These are phyloP conservation scores for Hericium coralloides DNA, from an alignment of 768 basidiomycete species.

Conservation along the genomic window DNA sequence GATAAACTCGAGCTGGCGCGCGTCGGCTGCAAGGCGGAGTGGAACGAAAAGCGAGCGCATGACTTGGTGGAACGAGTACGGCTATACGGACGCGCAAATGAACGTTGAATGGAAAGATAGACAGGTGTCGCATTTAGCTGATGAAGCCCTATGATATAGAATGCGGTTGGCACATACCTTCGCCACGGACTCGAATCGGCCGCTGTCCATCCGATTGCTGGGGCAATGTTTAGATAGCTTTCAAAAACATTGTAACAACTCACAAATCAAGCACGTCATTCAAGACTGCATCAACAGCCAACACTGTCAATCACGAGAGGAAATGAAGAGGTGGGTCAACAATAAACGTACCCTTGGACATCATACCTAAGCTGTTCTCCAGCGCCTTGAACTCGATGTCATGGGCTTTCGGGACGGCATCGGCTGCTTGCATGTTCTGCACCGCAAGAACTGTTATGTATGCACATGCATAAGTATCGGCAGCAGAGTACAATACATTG, in stretches of 20 bases:
- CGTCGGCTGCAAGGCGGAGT: slow-evolving; percentile 56
- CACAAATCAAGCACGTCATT: slow-evolving; percentile 80
- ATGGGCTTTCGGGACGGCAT: slow-evolving; percentile 63
- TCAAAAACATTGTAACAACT: slow-evolving; percentile 18
- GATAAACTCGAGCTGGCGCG: slow-evolving; percentile 55
- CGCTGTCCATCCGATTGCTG: slow-evolving; percentile 82
- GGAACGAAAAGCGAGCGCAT: slow-evolving; percentile 69
- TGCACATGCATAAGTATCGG: neutral
- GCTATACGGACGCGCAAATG: slow-evolving; percentile 26
- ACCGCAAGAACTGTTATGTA: slow-evolving; percentile 55
- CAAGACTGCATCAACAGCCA: slow-evolving; percentile 34
- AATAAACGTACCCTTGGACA: slow-evolving; percentile 60
- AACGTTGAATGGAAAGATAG: neutral
- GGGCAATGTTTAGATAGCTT: neutral
- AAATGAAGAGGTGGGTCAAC: neutral
- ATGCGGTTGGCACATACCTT: slow-evolving; percentile 28
- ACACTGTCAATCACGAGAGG: slow-evolving; percentile 3
- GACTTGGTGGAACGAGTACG: slow-evolving; percentile 71
- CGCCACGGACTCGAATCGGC: slow-evolving; percentile 65
- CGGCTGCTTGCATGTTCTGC: slow-evolving; percentile 84
- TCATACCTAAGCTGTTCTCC: slow-evolving; percentile 75
- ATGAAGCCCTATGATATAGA: neutral
- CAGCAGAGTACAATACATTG: neutral
- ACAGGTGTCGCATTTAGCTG: neutral
- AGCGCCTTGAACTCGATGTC: slow-evolving; percentile 85